Percentiles rank a stretch among this genome's conserved stretches.
phyloP scores from a whole-genome alignment of 805 yeast species.

The Candida taoyuanica region DNA sequence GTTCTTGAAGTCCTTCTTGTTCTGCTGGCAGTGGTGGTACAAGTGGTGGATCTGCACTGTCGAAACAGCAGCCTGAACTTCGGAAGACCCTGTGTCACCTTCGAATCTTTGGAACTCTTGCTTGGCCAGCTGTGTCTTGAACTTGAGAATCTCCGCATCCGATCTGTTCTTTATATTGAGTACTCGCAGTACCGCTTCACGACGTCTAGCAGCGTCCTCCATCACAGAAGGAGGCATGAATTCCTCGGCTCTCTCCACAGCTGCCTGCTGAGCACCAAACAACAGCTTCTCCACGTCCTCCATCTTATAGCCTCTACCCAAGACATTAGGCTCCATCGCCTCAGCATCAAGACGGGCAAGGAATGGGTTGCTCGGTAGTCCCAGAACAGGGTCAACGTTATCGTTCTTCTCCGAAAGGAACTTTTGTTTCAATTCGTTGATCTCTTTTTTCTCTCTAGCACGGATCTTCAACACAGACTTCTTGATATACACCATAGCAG shows the following conservation, averaged over 20 bases:
- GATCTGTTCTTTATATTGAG: conserved; percentile 69
- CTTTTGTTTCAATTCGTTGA: conserved; percentile 26
- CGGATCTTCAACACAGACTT: conserved; percentile 24
- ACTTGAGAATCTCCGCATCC: conserved; percentile 49
- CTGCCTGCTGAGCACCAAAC: conserved; percentile 63
- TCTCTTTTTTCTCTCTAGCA: conserved; percentile 24
- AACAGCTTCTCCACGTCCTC: conserved; percentile 70
- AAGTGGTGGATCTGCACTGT: conserved; percentile 76
- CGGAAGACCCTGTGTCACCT: conserved; percentile 94
- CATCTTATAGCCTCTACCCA: conserved; percentile 54
- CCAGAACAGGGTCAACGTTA: conserved; percentile 75
- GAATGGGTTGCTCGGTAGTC: conserved; percentile 62
- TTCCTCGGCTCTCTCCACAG: conserved; percentile 38
- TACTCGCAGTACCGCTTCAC: conserved; percentile 66
- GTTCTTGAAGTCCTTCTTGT: conserved; percentile 69
- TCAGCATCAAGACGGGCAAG: conserved; percentile 62
- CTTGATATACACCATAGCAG: conserved; percentile 10
- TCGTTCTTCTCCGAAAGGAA: conserved; percentile 22
- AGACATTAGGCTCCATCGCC: conserved; percentile 57
- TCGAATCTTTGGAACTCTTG: conserved; percentile 76
- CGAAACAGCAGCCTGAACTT: conserved; percentile 90
- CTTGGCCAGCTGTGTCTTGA: conserved; percentile 61
- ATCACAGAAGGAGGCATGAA: conserved; percentile 22
- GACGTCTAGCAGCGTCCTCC: conserved; percentile 50
- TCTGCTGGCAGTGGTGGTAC: conserved; percentile 64